Conservation (phyloP, 257 asterid genomes). For the Knoxia roxburghii region DNA sequence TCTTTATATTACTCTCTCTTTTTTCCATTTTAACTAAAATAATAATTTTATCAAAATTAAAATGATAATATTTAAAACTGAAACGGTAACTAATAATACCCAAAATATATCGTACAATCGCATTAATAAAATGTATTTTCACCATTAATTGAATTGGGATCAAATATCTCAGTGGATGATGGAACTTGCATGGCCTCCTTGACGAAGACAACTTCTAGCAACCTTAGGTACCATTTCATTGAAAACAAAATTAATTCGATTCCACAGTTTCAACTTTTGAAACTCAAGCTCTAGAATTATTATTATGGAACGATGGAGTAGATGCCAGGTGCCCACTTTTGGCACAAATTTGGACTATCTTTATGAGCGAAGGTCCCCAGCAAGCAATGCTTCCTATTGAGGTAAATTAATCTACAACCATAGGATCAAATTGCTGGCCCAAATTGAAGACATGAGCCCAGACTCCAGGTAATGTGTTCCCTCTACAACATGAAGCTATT, state of each 20-base stretch:
- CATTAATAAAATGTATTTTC: too few relatives aligned
- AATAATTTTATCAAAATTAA: too few relatives aligned
- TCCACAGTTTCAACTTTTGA: neutral
- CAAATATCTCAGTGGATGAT: neutral
- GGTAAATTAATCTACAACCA: neutral
- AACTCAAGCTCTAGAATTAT: neutral
- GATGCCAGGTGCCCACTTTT: neutral
- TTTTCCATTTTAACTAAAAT: too few relatives aligned
- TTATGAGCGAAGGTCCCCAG: slow-evolving; percentile 8
- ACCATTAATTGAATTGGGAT: neutral
- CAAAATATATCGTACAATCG: too few relatives aligned
- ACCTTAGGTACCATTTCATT: slow-evolving; percentile 3
- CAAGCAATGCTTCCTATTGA: neutral
- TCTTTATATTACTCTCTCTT: too few relatives aligned
- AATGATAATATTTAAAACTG: too few relatives aligned
- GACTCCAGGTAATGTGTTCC: neutral
- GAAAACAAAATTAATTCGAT: neutral
- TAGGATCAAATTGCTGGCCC: slow-evolving; percentile 2
- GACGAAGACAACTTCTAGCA: slow-evolving; percentile 4
- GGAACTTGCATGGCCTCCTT: slow-evolving; percentile 1
- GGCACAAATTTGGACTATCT: neutral
- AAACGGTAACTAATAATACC: too few relatives aligned
- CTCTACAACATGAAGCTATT: neutral
- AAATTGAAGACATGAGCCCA: neutral
- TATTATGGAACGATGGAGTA: too few relatives aligned